Evolutionary conservation across 371 early-diverging fungal genomes (phyloP), one percentile per base, ranked within the genome.

Genomic region (Mortierella sp.): DNA sequence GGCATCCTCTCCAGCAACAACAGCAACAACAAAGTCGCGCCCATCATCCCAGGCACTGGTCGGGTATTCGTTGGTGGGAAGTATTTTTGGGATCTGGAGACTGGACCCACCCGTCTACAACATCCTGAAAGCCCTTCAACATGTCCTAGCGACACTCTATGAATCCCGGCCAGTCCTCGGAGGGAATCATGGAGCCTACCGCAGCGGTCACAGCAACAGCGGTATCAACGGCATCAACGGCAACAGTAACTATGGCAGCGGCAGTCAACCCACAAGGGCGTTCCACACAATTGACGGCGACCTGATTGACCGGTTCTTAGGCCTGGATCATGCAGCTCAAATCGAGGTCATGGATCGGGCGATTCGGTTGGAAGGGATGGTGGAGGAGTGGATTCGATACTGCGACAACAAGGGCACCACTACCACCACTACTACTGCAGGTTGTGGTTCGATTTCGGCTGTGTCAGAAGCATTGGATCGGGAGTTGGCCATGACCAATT

Each of bases 81-180:
- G 86, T 21, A 68, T 85, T 14, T 7, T 76, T 9, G 86, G 86
- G 28, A 77, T 85, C 60, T 85, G 86, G 86, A 68, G 80, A 11
- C 57, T 85, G n/a, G 8, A 72, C 2, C 80, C 79, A 10, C 24
- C 28, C 8, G 58, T 81, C 2, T 85, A 79, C 31, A 63, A 26
- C 55, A 76, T 81, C 47, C 73, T 85, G 2, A 55, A 38, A 16
- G 9, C 63, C 26, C 75, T 85, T 2, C 82, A 85, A 70, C 70
- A 45, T 13, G 45, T 54, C 0, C 19, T 85, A 8, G 79, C 79
- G 50, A 72, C 57, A 1, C 8, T 42, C 1, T 76, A 85, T 60
- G 74, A 77, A 5, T 70, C 75, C 11, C 80, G 82, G 1, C 81
- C 86, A 1, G 34, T 82, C 3, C 65, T 81, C 6, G 81, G 84